Percentiles rank a stretch among this genome's conserved stretches.
Evolutionary conservation across 495 filamentous ascomycete genomes (phyloP).

Genomic region (Durotheca rogersii): DNA sequence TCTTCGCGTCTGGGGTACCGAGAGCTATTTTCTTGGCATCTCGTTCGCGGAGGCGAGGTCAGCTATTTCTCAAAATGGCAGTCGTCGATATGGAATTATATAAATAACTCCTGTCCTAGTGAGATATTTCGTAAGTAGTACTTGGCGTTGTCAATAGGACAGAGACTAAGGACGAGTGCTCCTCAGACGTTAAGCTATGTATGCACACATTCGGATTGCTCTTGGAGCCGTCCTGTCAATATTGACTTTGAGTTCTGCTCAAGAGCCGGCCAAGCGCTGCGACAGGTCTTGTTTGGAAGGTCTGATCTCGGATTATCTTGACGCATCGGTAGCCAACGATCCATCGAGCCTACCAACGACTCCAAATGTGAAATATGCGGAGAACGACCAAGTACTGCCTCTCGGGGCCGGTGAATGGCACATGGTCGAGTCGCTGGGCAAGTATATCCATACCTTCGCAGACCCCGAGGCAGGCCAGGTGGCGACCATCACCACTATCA

Average conservation of each 20-base stretch:
- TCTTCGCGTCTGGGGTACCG: conserved; percentile 7
- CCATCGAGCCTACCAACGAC: conserved; percentile 22
- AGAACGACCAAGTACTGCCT: conserved; percentile 28
- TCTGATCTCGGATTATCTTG: conserved; percentile 20
- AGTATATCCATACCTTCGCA: conserved; percentile 31
- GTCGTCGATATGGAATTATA: background rate
- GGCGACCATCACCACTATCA: conserved; percentile 29
- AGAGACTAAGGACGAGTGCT: background rate
- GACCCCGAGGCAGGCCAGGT: conserved; percentile 30
- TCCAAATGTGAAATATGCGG: conserved; percentile 24
- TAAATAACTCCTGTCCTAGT: background rate
- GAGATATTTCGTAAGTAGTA: background rate
- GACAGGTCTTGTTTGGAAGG: conserved; percentile 24
- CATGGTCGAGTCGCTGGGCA: conserved; percentile 24
- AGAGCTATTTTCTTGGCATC: conserved; percentile 23
- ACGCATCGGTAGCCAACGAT: conserved; percentile 25
- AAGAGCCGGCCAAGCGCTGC: conserved; percentile 7
- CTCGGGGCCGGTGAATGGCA: conserved; percentile 30
- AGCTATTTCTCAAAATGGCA: conserved; percentile 4
- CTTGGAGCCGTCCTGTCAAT: background rate
- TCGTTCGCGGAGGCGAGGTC: conserved; percentile 3
- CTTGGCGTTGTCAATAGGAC: background rate
- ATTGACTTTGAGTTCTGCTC: conserved; percentile 3
- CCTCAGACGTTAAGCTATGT: background rate
- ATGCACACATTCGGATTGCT: background rate